Base-by-base conservation (phyloP, 139 green algal genomes). In the Coelastrella sp. region DNA sequence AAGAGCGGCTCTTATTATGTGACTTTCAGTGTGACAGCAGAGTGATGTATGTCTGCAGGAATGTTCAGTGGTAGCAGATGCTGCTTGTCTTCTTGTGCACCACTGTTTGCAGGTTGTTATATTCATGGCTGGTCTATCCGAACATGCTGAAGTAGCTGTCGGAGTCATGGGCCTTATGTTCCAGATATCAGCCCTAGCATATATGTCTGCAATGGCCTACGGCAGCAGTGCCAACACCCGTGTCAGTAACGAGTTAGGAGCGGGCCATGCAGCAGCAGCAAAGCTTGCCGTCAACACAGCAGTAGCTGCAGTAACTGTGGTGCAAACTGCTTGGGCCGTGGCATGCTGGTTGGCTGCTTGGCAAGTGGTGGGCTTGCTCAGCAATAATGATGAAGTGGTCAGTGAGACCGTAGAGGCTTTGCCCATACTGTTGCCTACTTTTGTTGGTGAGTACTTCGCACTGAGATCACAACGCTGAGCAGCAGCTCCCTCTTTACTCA, bases 201-300 rank as follows among this genome's bases (percentile, higher is more conserved):
- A 82, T 70, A 89, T 89, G 84, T 57, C 56, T 6, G 61, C 84
- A 6, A 82, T 89, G 84, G 84, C 84, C 8, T 82, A 82, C 20
- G 81, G 81, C 59, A 76, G 58, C 81, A 78, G 86, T 19, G 70
- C 61, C 85, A 95, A 93, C 88, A 94, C 93, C 1, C 90, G 88
- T 9, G 90, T 95, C 7, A 82, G 91, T 84, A 95, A 95, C 63
- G 84, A 81, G 17, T 70, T 95, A 27, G 93, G 93, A 7, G 89
- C 89, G 0, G 91, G 91, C 35, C 60, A 84, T 24, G 87, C 87
- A 11, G 14, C 15, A 4, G 68, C 22, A n/a, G 92, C 90, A 27
- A 79, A 78, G 84, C 87, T 82, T 4, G 59, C 59, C 6, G 24
- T 72, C 12, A 59, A 59, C 5, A 72, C 76, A 20, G 22, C 49